phyloP scores from a whole-genome alignment of 768 basidiomycete genomes.

The Mrakia blollopis region DNA sequence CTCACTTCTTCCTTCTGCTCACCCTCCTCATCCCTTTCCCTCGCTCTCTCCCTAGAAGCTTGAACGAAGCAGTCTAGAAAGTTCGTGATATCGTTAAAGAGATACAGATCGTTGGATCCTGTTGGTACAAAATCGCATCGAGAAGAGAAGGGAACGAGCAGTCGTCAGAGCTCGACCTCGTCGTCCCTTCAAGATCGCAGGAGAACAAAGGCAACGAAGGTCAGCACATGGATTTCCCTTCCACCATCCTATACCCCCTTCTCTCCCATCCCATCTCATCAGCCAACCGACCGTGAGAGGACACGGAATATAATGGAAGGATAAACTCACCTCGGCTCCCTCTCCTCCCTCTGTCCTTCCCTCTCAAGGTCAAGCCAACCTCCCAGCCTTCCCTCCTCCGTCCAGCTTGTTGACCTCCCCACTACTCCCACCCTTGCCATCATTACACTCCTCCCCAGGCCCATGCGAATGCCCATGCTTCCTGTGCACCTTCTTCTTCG shows the following conservation, averaged over 20 bases:
- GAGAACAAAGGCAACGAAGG: too few species aligned
- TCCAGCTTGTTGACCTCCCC: conserved; percentile 27
- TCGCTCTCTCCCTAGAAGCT: too few species aligned
- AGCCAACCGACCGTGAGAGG: not conserved
- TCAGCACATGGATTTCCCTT: too few species aligned
- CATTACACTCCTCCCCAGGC: not conserved
- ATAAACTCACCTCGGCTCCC: not conserved
- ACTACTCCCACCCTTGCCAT: not conserved
- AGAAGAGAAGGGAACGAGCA: too few species aligned
- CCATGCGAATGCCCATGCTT: conserved; percentile 2
- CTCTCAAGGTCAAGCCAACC: not conserved
- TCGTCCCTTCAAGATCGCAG: too few species aligned
- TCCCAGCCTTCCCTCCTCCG: conserved; percentile 16
- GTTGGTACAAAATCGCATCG: not conserved
- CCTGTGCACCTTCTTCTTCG: not conserved
- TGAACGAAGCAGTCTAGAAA: not conserved
- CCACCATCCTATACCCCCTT: not conserved
- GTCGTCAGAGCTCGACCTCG: too few species aligned
- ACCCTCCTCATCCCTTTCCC: not conserved
- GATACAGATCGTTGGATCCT: not conserved
- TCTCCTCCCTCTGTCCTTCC: not conserved
- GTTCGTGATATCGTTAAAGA: not conserved
- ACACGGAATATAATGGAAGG: not conserved
- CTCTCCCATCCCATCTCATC: not conserved
- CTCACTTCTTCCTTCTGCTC: not conserved